A percentile compares a stretch with the other conserved stretches of the same genome.
phyloP scores from a whole-genome alignment of 805 yeast species.

The Candida palmyrensis region DNA sequence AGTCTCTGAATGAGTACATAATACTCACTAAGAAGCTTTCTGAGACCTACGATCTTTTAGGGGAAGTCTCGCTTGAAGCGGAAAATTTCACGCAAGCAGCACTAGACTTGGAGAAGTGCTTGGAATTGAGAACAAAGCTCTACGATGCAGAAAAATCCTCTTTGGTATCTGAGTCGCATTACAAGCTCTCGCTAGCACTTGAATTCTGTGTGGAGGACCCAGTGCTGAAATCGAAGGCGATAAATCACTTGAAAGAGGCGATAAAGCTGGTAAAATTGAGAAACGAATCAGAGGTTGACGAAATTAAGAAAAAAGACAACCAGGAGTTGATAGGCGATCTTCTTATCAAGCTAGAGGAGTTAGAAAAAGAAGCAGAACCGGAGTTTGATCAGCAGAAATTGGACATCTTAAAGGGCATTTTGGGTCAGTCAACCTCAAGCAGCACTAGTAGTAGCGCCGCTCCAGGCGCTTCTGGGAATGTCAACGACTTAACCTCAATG shows the following conservation, averaged over 20 bases:
- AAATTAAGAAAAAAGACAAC: constrained; percentile 36
- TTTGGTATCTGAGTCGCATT: constrained; percentile 71
- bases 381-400: constrained; percentile 46
- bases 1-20: constrained; percentile 28
- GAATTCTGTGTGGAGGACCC: constrained; percentile 63
- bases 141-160: constrained; percentile 47
- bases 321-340: constrained; percentile 51
- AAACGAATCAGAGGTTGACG: constrained; percentile 38
- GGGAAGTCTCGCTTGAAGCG: constrained; percentile 86
- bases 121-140: constrained; percentile 49
- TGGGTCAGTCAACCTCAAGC: constrained; percentile 40
- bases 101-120: constrained; percentile 56
- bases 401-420: constrained; percentile 50
- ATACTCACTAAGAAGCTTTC: constrained; percentile 51
- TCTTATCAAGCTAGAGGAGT: constrained; percentile 50
- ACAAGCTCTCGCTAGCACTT: constrained; percentile 71
- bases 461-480: constrained; percentile 9
- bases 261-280: constrained; percentile 35
- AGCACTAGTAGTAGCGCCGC: constrained; percentile 4
- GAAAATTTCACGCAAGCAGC: constrained; percentile 82
- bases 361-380: constrained; percentile 46
- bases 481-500: constrained; percentile 19
- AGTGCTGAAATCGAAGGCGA: constrained; percentile 43
- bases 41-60: constrained; percentile 72
- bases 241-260: constrained; percentile 51